Percentiles rank a stretch among this genome's conserved stretches.
phyloP scores from a whole-genome alignment of 2,329 filamentous ascomycete genomes.

The Orbilia quercus region DNA sequence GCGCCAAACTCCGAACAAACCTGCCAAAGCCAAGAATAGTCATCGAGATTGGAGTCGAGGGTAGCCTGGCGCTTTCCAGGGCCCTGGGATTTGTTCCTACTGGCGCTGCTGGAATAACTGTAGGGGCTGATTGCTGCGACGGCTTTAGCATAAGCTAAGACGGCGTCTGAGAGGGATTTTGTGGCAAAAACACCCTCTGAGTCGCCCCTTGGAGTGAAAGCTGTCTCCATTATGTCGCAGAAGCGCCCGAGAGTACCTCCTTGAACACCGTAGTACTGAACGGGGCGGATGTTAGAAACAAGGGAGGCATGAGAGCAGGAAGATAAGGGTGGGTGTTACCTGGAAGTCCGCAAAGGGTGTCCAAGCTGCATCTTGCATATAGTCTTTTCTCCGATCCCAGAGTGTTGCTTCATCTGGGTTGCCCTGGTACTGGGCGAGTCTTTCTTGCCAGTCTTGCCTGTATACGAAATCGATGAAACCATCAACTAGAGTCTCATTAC shows the following conservation, averaged over 20 bases:
- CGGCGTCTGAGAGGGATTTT: constrained; percentile 22
- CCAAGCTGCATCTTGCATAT: constrained; percentile 51
- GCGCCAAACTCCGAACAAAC: constrained; percentile 62
- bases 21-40: constrained; percentile 60
- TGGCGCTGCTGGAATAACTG: constrained; percentile 21
- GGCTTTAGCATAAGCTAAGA: constrained; percentile 44
- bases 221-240: constrained; percentile 63
- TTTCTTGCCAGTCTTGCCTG: constrained; percentile 30
- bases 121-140: constrained; percentile 41
- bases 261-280: constrained; percentile 63
- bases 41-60: constrained; percentile 29
- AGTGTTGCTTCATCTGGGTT: constrained; percentile 7
- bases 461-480: constrained; percentile 61
- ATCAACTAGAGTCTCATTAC: constrained; percentile 61
- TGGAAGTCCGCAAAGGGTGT: constrained; percentile 61
- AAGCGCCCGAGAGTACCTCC: constrained; percentile 62
- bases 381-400: constrained; percentile 45
- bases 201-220: constrained; percentile 58
- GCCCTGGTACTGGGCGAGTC: constrained; percentile 3
- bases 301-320: no score
- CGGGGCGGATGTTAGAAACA: neutral
- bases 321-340: constrained; percentile 59
- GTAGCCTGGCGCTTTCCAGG: constrained; percentile 17
- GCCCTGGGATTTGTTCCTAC: neutral
- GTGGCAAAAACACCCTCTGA: constrained; percentile 45